These are phyloP conservation scores for Corymbia maculata DNA, from an alignment of 345 rosid species.

Conservation along the genomic window DNA sequence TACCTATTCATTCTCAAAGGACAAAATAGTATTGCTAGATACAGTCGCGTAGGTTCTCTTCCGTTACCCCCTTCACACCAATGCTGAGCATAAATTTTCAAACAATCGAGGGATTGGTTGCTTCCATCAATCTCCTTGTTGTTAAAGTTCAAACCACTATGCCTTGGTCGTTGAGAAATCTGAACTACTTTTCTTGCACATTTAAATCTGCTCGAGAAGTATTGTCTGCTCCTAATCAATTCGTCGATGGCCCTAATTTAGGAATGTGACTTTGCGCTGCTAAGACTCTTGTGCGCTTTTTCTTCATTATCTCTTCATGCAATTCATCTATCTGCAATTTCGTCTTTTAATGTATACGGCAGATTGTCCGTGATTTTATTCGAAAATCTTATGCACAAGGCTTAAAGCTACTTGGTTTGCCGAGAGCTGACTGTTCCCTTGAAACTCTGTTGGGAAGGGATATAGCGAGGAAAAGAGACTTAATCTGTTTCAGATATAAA, in stretches of 20 bases:
- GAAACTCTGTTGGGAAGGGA: too few species aligned
- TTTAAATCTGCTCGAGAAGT: background rate
- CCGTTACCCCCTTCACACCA: background rate
- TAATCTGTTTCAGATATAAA: too few species aligned
- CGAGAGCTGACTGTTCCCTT: too few species aligned
- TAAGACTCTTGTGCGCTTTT: accelerated
- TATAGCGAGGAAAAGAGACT: too few species aligned
- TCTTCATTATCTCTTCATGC: background rate
- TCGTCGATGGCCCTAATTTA: background rate
- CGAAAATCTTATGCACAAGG: background rate
- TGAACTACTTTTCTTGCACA: background rate
- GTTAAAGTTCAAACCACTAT: background rate
- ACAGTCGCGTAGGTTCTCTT: background rate
- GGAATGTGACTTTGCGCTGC: background rate
- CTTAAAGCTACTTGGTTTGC: too few species aligned
- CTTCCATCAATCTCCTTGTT: background rate
- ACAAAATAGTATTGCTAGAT: background rate
- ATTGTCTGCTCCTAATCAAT: too few species aligned
- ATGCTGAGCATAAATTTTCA: background rate
- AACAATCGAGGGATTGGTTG: background rate
- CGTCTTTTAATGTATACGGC: background rate
- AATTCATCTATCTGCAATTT: background rate
- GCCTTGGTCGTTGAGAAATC: background rate
- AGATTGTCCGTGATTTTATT: background rate
- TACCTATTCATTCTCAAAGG: too few species aligned